These are phyloP conservation scores for Floccularia luteovirens DNA, from an alignment of 768 basidiomycete species.

Conservation along the genomic window DNA sequence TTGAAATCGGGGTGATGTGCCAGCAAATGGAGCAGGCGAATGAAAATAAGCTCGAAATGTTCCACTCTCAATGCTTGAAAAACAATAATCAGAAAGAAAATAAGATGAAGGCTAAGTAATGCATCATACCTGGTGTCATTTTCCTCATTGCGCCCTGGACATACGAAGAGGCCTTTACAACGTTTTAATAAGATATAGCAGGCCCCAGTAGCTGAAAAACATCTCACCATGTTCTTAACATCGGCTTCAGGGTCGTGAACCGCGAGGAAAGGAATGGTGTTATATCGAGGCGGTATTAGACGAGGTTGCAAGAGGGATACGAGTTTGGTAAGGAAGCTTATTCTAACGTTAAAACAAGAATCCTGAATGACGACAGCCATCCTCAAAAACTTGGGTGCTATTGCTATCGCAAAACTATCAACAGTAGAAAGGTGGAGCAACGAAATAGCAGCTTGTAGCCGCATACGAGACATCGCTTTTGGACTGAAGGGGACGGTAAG, in stretches of 20 bases:
- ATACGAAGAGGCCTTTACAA: constrained; percentile 42
- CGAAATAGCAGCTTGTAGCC: constrained; percentile 76
- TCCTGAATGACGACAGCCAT: constrained; percentile 83
- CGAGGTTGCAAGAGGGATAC: constrained; percentile 51
- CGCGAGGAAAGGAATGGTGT: constrained; percentile 80
- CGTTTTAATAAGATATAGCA: too few relatives aligned
- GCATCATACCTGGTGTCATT: constrained; percentile 32
- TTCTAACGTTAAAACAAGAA: constrained; percentile 80
- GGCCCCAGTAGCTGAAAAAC: background rate
- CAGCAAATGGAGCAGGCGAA: constrained; percentile 79
- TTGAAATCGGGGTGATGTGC: constrained; percentile 95
- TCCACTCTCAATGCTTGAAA: constrained; percentile 45
- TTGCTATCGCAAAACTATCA: constrained; percentile 44
- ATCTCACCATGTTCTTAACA: constrained; percentile 56
- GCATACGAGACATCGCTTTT: constrained; percentile 65
- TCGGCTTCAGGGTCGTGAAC: constrained; percentile 90
- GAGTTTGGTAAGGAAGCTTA: constrained; percentile 70
- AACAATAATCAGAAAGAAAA: background rate
- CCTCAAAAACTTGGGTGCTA: constrained; percentile 55
- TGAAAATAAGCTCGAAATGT: constrained; percentile 75
- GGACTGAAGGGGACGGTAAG: too few relatives aligned
- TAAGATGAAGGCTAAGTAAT: background rate
- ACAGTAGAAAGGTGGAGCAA: constrained; percentile 71
- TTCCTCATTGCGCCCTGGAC: constrained; percentile 39
- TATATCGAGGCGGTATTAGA: constrained; percentile 66